Conservation (phyloP, 768 basidiomycete genomes). For the Pseudohyphozyma bogoriensis region DNA sequence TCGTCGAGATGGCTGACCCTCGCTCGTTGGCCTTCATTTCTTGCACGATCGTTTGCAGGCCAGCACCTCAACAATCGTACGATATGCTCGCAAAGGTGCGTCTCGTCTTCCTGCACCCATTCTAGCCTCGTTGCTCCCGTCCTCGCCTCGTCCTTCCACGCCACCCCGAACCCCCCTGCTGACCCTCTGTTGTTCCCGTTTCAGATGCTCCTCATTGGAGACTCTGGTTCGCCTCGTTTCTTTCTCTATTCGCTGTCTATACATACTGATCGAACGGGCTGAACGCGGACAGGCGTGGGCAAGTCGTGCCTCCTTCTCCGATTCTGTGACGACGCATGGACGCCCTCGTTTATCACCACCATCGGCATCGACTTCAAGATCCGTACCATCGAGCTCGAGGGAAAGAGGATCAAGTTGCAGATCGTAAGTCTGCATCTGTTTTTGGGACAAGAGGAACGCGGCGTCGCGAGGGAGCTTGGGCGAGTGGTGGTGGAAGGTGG, state of each 20-base stretch:
- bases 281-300: conserved; percentile 57
- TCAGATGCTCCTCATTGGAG: conserved; percentile 31
- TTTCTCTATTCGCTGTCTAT: not conserved
- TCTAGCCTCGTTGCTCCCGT: not conserved
- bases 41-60: no score
- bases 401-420: conserved; percentile 96
- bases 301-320: conserved; percentile 62
- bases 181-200: not conserved
- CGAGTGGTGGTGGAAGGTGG: not conserved
- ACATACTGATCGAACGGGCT: not conserved
- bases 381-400: conserved; percentile 94
- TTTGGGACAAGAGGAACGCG: not conserved
- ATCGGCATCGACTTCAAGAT: conserved; percentile 99
- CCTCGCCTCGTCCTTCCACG: not conserved
- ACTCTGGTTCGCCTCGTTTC: conserved; percentile 18
- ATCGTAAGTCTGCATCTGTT: conserved; percentile 53
- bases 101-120: not conserved
- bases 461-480: not conserved
- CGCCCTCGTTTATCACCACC: conserved; percentile 96
- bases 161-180: not conserved
- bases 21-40: not conserved
- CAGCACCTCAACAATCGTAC: conserved; percentile 20
- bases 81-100: conserved; percentile 31
- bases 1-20: no score
- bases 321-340: conserved; percentile 99